A percentile compares a stretch with the other conserved stretches of the same genome.
Conservation (phyloP, 1,284 basidiomycete species). For the Melampsora larici-populina region DNA sequence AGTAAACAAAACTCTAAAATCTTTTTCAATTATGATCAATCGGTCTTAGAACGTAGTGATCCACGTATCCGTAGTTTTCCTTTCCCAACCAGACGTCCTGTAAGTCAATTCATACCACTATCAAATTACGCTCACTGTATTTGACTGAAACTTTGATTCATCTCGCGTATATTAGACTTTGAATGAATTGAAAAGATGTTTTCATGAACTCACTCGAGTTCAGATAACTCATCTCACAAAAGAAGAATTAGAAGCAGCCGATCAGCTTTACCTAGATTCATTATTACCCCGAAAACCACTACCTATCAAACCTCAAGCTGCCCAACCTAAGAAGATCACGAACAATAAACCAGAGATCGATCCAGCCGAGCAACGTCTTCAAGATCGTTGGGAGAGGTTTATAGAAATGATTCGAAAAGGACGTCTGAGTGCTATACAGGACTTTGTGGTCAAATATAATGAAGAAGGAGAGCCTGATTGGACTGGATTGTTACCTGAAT, state of each 20-base stretch:
- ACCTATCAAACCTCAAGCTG: constrained; percentile 44
- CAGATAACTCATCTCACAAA: constrained; percentile 83
- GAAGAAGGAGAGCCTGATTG: constrained; percentile 55
- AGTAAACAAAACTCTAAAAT: constrained; percentile 72
- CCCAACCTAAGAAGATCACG: constrained; percentile 45
- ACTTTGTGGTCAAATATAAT: constrained; percentile 77
- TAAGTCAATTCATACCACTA: constrained; percentile 56
- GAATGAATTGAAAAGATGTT: constrained; percentile 80
- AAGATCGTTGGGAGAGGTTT: constrained; percentile 66
- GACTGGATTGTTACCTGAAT: constrained; percentile 24
- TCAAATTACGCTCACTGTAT: not conserved
- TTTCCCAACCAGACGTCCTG: constrained; percentile 86
- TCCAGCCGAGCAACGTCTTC: constrained; percentile 48
- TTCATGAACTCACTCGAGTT: constrained; percentile 77
- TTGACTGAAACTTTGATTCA: not conserved
- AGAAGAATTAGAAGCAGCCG: constrained; percentile 75
- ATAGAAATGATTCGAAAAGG: constrained; percentile 86
- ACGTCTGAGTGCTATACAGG: constrained; percentile 71
- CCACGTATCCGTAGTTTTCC: constrained; percentile 79
- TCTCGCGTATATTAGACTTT: constrained; percentile 65
- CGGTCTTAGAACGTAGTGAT: constrained; percentile 58
- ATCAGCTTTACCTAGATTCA: constrained; percentile 79
- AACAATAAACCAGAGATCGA: constrained; percentile 55
- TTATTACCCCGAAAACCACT: constrained; percentile 63
- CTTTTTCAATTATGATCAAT: constrained; percentile 69